Conservation (phyloP, 2,329 filamentous ascomycete genomes). For the Parasarocladium wereldwijsianum region DNA sequence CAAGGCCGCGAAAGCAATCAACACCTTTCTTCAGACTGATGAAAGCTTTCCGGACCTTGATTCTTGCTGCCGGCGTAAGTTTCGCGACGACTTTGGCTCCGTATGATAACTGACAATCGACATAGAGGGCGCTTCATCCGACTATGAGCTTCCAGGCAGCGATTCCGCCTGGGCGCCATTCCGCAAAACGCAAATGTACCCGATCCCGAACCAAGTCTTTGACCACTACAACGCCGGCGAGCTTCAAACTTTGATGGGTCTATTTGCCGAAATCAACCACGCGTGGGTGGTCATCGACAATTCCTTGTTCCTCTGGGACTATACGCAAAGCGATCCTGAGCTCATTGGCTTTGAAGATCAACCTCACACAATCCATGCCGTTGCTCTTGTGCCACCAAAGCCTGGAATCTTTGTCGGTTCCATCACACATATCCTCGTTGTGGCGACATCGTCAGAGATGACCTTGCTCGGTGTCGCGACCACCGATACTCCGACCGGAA, state of each 20-base stretch:
- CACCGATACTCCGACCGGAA: slow-evolving; percentile 49
- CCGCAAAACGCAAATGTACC: slow-evolving; percentile 71
- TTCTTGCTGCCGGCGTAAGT: slow-evolving; percentile 74
- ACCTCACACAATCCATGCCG: slow-evolving; percentile 74
- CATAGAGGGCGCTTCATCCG: slow-evolving; percentile 74
- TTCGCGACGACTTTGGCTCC: not conserved
- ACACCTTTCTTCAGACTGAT: slow-evolving; percentile 61
- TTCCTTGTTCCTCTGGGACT: slow-evolving; percentile 94
- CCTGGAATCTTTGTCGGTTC: slow-evolving; percentile 73
- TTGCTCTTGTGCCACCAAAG: slow-evolving; percentile 75
- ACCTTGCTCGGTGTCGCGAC: slow-evolving; percentile 75
- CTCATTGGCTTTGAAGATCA: slow-evolving; percentile 87
- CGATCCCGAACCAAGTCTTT: slow-evolving; percentile 83
- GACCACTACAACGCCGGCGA: slow-evolving; percentile 82
- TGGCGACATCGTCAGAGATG: slow-evolving; percentile 76
- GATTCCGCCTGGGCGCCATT: slow-evolving; percentile 74
- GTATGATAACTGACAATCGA: slow-evolving; percentile 12
- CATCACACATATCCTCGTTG: slow-evolving; percentile 78
- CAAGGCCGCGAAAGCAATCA: slow-evolving; percentile 72
- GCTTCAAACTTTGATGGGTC: slow-evolving; percentile 81
- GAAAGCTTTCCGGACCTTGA: slow-evolving; percentile 79
- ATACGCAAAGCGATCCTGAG: slow-evolving; percentile 81
- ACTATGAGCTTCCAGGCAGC: slow-evolving; percentile 65
- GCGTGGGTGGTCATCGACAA: slow-evolving; percentile 96
- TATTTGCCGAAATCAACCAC: slow-evolving; percentile 89